Conservation (phyloP, 2,329 filamentous ascomycete species). For the Fusarium lyarnte region DNA sequence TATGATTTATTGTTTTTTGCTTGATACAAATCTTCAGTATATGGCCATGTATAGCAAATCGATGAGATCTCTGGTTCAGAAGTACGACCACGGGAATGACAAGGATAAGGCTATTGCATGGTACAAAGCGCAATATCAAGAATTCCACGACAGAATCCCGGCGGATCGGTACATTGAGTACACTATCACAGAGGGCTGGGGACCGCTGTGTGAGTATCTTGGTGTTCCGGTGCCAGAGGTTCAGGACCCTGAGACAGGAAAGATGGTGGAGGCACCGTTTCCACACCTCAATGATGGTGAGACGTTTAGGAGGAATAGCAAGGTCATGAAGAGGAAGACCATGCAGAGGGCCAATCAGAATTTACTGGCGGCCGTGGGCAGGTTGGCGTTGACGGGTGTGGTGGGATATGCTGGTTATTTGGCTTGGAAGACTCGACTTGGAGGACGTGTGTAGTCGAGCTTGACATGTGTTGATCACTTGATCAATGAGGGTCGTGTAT, state of each 20-base stretch:
- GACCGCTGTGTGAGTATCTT: constrained; percentile 53
- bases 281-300: constrained; percentile 47
- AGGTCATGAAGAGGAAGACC: constrained; percentile 12
- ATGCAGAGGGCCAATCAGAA: constrained; percentile 40
- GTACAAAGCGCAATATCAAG: constrained; percentile 50
- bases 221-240: constrained; percentile 50
- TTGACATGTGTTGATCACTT: neutral
- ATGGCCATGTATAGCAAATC: constrained; percentile 43
- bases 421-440: constrained; percentile 44
- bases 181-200: constrained; percentile 52
- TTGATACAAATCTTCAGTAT: constrained; percentile 41
- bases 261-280: constrained; percentile 47
- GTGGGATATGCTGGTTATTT: constrained; percentile 46
- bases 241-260: constrained; percentile 44
- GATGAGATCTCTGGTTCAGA: constrained; percentile 41
- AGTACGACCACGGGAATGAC: constrained; percentile 47
- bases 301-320: constrained; percentile 32
- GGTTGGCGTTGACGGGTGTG: constrained; percentile 36
- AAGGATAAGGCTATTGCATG: constrained; percentile 51
- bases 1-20: constrained; percentile 44
- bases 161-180: constrained; percentile 51
- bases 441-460: constrained; percentile 33
- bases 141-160: constrained; percentile 49
- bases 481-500: neutral
- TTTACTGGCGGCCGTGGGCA: constrained; percentile 37